phyloP scores from a whole-genome alignment of 345 rosid genomes.

The Reutealis trisperma region DNA sequence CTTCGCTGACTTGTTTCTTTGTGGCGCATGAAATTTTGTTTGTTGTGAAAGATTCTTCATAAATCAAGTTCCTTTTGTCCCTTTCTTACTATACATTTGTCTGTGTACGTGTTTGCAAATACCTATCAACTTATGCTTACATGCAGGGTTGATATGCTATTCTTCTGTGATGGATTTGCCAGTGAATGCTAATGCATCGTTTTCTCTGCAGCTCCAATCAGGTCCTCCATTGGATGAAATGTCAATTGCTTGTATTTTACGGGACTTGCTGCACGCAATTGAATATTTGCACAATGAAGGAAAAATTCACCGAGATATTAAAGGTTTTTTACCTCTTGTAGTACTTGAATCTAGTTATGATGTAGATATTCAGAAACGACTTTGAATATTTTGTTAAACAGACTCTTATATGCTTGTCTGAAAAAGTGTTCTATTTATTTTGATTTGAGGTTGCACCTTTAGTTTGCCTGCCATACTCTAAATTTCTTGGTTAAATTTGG shows the following conservation, averaged over 20 bases:
- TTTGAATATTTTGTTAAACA: neutral
- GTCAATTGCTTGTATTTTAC: constrained; percentile 89
- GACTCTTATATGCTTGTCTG: constrained; percentile 1
- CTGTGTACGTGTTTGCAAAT: neutral
- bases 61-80: neutral
- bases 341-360: neutral
- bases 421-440: neutral
- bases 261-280: constrained; percentile 94
- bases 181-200: constrained; percentile 19
- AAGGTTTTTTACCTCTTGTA: constrained; percentile 53
- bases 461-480: constrained; percentile 17
- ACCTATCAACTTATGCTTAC: neutral
- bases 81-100: neutral
- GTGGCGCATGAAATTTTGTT: constrained; percentile 10
- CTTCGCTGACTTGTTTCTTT: constrained; percentile 29
- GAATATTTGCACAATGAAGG: constrained; percentile 95
- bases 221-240: constrained; percentile 90
- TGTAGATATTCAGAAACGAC: neutral
- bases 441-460: constrained; percentile 5
- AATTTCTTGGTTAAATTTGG: constrained; percentile 30
- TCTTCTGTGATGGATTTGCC: neutral
- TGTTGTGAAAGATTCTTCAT: neutral
- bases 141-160: neutral
- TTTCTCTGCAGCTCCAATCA: constrained; percentile 76
- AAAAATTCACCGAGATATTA: constrained; percentile 97